phyloP scores from a whole-genome alignment of 106 monocot species.

The Triglochin maritima region DNA sequence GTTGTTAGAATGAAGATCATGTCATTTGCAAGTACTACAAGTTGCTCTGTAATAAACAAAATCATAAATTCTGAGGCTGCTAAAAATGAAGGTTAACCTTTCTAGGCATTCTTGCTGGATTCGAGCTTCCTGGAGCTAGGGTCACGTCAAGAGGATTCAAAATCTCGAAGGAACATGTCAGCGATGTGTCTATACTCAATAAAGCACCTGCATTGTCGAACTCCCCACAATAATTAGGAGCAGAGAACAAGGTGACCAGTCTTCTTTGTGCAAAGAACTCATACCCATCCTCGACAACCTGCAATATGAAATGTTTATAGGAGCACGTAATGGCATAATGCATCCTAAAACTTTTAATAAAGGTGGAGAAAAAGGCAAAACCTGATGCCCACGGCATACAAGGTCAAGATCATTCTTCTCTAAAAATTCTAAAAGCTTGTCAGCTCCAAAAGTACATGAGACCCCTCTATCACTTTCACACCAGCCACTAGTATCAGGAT shows the following conservation, averaged over 20 bases:
- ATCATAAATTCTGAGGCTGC: too few species aligned
- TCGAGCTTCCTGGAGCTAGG: background rate
- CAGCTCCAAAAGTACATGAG: conserved; percentile 9
- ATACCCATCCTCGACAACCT: conserved; percentile 17
- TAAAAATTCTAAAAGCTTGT: conserved; percentile 8
- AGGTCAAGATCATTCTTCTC: conserved; percentile 13
- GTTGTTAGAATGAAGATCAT: too few species aligned
- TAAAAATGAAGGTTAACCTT: background rate
- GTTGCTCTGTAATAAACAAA: too few species aligned
- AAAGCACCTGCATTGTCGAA: background rate
- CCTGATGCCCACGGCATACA: conserved; percentile 7
- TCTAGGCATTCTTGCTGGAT: background rate
- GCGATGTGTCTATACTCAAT: conserved; percentile 7
- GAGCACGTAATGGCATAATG: background rate
- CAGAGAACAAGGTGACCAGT: conserved; percentile 8
- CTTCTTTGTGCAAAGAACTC: conserved; percentile 9
- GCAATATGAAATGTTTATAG: background rate
- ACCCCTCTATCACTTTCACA: conserved; percentile 11
- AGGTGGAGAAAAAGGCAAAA: background rate
- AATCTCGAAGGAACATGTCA: conserved; percentile 13
- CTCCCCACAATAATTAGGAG: background rate
- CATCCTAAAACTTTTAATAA: too few species aligned
- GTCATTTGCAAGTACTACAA: too few species aligned
- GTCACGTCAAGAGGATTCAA: background rate
- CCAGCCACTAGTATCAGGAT: conserved; percentile 6